These are phyloP conservation scores for Fusarium newnesense DNA, from an alignment of 2,329 filamentous ascomycete genomes.

Conservation along the genomic window DNA sequence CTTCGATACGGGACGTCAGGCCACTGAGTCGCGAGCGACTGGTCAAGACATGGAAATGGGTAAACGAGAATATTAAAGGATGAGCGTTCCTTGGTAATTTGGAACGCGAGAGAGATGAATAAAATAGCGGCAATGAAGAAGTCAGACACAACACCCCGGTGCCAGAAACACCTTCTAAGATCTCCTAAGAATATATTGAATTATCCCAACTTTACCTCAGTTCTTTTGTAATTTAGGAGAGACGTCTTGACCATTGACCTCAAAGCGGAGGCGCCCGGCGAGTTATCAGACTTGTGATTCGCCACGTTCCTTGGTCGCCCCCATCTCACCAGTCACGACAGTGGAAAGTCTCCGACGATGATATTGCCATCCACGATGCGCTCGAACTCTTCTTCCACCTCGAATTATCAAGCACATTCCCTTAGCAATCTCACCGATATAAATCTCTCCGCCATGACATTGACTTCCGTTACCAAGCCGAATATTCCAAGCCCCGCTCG, in stretches of 20 bases:
- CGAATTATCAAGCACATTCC: neutral
- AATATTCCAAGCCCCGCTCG: neutral
- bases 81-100: neutral
- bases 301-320: accelerated
- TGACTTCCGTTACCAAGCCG: accelerated
- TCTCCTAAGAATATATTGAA: too few relatives aligned
- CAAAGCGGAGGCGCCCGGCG: neutral
- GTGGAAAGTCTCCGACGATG: neutral
- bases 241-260: accelerated
- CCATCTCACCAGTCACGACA: neutral
- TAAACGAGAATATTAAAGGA: constrained; percentile 2
- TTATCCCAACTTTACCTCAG: too few relatives aligned
- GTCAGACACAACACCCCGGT: neutral
- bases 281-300: neutral
- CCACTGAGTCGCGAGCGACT: constrained; percentile 28
- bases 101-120: accelerated
- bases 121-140: neutral
- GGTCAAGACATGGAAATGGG: constrained; percentile 39
- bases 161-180: accelerated
- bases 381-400: neutral
- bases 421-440: neutral
- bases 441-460: neutral
- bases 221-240: accelerated
- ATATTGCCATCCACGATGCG: neutral
- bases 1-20: constrained; percentile 10